Evolutionary conservation across 148 eudicot genomes (phyloP).

Genomic region (Drosera capensis): DNA sequence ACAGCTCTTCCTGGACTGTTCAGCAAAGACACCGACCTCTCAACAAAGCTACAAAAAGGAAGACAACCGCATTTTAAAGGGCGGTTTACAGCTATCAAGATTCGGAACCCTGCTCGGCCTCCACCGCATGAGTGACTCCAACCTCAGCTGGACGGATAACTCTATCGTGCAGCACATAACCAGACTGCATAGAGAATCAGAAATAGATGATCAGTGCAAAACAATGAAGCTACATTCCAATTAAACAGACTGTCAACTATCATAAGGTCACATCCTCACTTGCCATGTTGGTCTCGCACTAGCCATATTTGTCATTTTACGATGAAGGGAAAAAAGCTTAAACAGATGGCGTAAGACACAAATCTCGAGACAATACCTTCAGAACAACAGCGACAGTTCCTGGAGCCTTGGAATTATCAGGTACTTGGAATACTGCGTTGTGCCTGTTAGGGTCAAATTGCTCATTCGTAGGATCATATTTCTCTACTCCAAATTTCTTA

Average conservation of each 20-base stretch:
- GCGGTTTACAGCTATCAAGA: no score
- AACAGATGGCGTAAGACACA: not conserved
- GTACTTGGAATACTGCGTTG: slow-evolving; percentile 90
- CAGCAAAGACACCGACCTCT: no score
- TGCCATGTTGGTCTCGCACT: no score
- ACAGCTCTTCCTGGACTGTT: no score
- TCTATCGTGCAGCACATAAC: slow-evolving; percentile 68
- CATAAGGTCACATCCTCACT: no score
- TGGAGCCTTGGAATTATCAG: slow-evolving; percentile 68
- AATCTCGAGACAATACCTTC: slow-evolving; percentile 34
- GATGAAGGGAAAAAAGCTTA: no score
- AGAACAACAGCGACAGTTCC: slow-evolving; percentile 76
- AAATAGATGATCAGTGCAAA: not conserved
- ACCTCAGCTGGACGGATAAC: slow-evolving; percentile 93
- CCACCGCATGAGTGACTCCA: slow-evolving; percentile 55
- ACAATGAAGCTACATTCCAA: no score
- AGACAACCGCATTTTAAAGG: no score
- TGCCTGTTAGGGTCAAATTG: slow-evolving; percentile 87
- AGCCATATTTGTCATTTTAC: no score
- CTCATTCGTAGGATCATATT: slow-evolving; percentile 63
- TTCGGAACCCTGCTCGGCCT: slow-evolving; percentile 19
- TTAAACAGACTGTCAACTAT: no score
- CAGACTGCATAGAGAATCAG: slow-evolving; percentile 32
- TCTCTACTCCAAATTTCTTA: slow-evolving; percentile 65
- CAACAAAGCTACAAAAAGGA: no score